These are phyloP conservation scores for Annulohypoxylon truncatum DNA, from an alignment of 2,329 filamentous ascomycete genomes.

Conservation along the genomic window DNA sequence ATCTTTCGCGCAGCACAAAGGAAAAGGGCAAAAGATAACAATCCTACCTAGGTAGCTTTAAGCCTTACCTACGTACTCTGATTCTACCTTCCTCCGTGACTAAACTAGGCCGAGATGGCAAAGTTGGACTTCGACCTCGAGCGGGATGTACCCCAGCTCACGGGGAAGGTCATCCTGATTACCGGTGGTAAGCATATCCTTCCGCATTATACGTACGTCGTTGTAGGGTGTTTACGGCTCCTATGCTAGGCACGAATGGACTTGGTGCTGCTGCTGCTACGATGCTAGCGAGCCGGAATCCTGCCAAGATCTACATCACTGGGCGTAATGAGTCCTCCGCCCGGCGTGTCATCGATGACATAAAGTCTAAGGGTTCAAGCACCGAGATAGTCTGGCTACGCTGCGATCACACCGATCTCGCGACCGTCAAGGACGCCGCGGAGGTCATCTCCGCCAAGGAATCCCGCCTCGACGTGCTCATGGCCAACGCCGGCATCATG, in stretches of 20 bases:
- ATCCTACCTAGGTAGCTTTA: not conserved
- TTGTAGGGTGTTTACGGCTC: not conserved
- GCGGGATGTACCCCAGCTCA: conserved; percentile 24
- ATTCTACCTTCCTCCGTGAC: not conserved
- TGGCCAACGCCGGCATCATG: conserved; percentile 58
- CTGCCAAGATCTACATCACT: conserved; percentile 24
- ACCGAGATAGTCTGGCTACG: conserved; percentile 22
- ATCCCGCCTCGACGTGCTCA: conserved; percentile 54
- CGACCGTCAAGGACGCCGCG: conserved; percentile 45
- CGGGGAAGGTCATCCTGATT: conserved; percentile 25
- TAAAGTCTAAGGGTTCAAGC: conserved; percentile 11
- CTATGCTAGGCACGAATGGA: conserved; percentile 20
- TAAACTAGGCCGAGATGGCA: conserved; percentile 13
- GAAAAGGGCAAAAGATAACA: not conserved
- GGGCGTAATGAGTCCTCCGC: conserved; percentile 15
- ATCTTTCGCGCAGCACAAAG: not conserved
- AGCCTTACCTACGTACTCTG: not conserved
- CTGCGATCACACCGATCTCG: conserved; percentile 23
- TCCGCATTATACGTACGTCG: not conserved
- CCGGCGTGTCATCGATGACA: conserved; percentile 5
- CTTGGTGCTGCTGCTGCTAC: conserved; percentile 21
- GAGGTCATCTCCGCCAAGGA: conserved; percentile 45
- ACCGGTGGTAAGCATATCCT: conserved; percentile 14
- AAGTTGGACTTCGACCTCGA: conserved; percentile 28
- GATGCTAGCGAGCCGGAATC: conserved; percentile 23